Conservation (phyloP, 176 grass and related monocot genomes). For the Eremochloa ophiuroides region DNA sequence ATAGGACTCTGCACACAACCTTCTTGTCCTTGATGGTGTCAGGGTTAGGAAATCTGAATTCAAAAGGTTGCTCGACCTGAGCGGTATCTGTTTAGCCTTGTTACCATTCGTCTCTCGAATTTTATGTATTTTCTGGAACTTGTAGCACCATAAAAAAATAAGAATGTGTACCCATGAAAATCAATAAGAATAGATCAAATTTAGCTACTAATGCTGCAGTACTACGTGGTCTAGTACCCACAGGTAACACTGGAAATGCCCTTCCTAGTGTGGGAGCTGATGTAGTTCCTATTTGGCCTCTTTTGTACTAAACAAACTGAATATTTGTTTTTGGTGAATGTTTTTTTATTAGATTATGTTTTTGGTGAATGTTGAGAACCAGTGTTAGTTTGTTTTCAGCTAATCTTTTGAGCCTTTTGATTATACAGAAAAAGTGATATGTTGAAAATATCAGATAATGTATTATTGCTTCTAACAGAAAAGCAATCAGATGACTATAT, state of each 20-base stretch:
- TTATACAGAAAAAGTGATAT: neutral
- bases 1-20: neutral
- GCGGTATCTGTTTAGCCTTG: neutral
- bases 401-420: neutral
- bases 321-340: neutral
- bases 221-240: neutral
- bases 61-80: neutral
- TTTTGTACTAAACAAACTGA: conserved; percentile 18
- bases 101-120: neutral
- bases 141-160: neutral
- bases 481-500: neutral
- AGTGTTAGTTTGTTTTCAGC: neutral
- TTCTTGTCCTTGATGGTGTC: neutral
- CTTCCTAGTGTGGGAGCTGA: neutral
- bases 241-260: neutral
- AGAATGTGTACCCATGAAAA: neutral
- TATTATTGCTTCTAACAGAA: neutral
- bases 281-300: neutral
- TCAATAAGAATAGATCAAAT: neutral
- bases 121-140: neutral
- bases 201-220: neutral
- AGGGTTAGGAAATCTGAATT: neutral
- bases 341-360: neutral
- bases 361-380: neutral
- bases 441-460: neutral